phyloP scores from a whole-genome alignment of 78 protist genomes.

The Speleostelium caveatum region DNA sequence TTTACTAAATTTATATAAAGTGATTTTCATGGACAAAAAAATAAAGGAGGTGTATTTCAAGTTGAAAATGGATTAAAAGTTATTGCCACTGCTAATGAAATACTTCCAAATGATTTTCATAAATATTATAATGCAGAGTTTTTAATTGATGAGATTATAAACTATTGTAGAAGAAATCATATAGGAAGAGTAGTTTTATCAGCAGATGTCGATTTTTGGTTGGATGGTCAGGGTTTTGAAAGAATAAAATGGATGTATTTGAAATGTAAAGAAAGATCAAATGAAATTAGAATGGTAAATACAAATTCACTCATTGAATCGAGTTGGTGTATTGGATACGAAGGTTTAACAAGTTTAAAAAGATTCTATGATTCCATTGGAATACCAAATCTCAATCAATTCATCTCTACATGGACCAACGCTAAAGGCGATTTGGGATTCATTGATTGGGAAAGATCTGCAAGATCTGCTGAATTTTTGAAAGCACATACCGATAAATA shows the following conservation, averaged over 20 bases:
- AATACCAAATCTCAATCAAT: neutral
- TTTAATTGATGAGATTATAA: conserved; percentile 55
- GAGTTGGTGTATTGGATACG: conserved; percentile 40
- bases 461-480: conserved; percentile 57
- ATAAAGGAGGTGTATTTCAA: conserved; percentile 49
- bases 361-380: conserved; percentile 44
- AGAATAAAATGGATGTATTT: conserved; percentile 66
- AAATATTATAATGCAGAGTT: conserved; percentile 60
- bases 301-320: conserved; percentile 38
- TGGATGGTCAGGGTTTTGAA: conserved; percentile 53
- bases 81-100: conserved; percentile 57
- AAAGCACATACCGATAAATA: conserved; percentile 65
- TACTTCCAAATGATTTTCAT: conserved; percentile 59
- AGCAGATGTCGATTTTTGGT: conserved; percentile 77
- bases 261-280: conserved; percentile 21
- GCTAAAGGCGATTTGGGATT: conserved; percentile 42
- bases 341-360: conserved; percentile 18
- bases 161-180: conserved; percentile 56
- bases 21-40: conserved; percentile 52
- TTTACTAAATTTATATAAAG: too few species aligned
- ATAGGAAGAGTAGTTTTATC: conserved; percentile 53
- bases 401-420: conserved; percentile 66
- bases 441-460: conserved; percentile 54
- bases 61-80: conserved; percentile 42
- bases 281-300: conserved; percentile 63